phyloP scores from a whole-genome alignment of 805 yeast genomes.

The Maudiozyma pseudohumilis region DNA sequence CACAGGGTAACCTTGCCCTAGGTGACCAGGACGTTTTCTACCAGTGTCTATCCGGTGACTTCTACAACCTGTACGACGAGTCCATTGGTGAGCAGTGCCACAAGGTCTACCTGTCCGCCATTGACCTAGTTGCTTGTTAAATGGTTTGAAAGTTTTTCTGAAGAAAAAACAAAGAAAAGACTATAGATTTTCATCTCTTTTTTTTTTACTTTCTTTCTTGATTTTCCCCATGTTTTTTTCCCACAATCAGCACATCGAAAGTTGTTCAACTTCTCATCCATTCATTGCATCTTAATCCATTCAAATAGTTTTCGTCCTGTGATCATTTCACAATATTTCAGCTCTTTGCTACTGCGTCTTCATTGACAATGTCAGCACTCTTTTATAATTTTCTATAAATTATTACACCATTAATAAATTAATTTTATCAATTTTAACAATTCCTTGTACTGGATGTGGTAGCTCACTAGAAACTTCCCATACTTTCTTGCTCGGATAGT shows the following conservation, averaged over 20 bases:
- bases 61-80: constrained; percentile 70
- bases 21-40: constrained; percentile 55
- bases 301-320: not conserved
- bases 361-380: not conserved
- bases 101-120: constrained; percentile 49
- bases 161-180: not conserved
- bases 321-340: not conserved
- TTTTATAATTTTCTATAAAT: not conserved
- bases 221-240: not conserved
- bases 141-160: not conserved
- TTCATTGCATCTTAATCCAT: constrained; percentile 3
- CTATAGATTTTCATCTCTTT: not conserved
- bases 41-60: constrained; percentile 65
- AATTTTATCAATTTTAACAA: not conserved
- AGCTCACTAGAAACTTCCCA: not conserved
- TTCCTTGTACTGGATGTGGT: not conserved
- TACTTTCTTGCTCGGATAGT: not conserved
- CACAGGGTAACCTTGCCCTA: constrained; percentile 52
- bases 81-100: constrained; percentile 51
- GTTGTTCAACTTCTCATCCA: constrained; percentile 3
- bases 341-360: not conserved
- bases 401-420: not conserved
- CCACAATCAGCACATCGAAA: not conserved
- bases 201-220: not conserved
- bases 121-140: constrained; percentile 48